A percentile compares a stretch with the other conserved stretches of the same genome.
Conservation (phyloP, 495 filamentous ascomycete genomes). For the Ramalina peruviana region DNA sequence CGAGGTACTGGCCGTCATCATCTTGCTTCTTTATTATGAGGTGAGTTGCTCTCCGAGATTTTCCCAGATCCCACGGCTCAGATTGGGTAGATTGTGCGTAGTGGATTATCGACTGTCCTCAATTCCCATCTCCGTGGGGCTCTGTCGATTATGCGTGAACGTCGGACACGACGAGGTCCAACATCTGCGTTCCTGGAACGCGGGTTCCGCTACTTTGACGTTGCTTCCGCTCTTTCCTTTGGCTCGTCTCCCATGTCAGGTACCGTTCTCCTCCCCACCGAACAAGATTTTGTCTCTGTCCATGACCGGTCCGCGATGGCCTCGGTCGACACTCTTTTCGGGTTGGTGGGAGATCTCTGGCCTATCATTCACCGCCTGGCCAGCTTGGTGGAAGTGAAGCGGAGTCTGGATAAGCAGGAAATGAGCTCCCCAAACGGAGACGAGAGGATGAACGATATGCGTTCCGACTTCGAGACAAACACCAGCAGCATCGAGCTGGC, state of each 20-base stretch:
- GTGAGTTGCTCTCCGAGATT: constrained; percentile 23
- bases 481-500: constrained; percentile 42
- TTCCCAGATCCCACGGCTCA: neutral
- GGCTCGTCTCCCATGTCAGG: constrained; percentile 41
- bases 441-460: constrained; percentile 37
- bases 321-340: constrained; percentile 46
- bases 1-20: constrained; percentile 46
- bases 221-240: constrained; percentile 48
- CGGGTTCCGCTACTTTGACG: constrained; percentile 53
- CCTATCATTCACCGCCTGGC: constrained; percentile 49
- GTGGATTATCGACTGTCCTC: constrained; percentile 41
- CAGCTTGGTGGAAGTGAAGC: constrained; percentile 36
- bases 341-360: constrained; percentile 47
- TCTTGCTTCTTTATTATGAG: constrained; percentile 50
- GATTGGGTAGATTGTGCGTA: constrained; percentile 40
- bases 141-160: constrained; percentile 40
- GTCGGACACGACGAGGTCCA: constrained; percentile 30
- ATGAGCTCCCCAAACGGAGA: constrained; percentile 16
- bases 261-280: constrained; percentile 27
- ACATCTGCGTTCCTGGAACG: constrained; percentile 43
- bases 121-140: constrained; percentile 46
- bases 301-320: constrained; percentile 32
- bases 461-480: constrained; percentile 39
- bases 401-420: constrained; percentile 32
- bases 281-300: constrained; percentile 28